Evolutionary conservation across 305 asterid genomes (phyloP).

Genomic region (Stenogyne calaminthoides): DNA sequence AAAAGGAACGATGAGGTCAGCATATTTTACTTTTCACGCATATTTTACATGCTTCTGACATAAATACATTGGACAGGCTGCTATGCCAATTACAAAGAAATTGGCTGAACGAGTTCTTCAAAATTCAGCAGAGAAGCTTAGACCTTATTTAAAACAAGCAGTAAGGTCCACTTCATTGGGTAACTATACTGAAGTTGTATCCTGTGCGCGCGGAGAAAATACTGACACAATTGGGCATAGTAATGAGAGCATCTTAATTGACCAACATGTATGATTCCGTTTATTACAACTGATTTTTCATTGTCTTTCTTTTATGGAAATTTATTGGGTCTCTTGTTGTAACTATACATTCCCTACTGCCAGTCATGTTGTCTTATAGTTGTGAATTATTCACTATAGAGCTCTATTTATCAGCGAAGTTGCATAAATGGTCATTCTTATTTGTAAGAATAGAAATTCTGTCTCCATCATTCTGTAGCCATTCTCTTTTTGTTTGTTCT

Average conservation of each 20-base stretch:
- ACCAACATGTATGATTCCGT: slow-evolving; percentile 52
- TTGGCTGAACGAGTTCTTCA: too few relatives aligned
- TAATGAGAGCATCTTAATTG: slow-evolving; percentile 41
- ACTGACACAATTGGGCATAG: slow-evolving; percentile 33
- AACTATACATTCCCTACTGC: too few relatives aligned
- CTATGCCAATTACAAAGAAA: slow-evolving; percentile 60
- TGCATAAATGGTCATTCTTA: slow-evolving; percentile 5
- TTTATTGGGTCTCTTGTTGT: slow-evolving; percentile 3
- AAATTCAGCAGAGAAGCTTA: slow-evolving; percentile 65
- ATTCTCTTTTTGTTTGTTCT: too few relatives aligned
- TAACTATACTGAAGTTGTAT: slow-evolving; percentile 63
- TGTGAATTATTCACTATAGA: background rate
- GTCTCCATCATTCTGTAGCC: slow-evolving; percentile 12
- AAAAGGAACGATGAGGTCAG: slow-evolving; percentile 72
- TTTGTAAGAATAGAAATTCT: slow-evolving; percentile 12
- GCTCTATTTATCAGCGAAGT: background rate
- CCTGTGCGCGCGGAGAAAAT: slow-evolving; percentile 56
- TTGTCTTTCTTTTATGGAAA: slow-evolving; percentile 18
- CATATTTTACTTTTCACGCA: background rate
- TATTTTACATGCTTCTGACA: slow-evolving; percentile 25
- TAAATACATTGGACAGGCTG: slow-evolving; percentile 49
- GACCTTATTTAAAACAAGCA: slow-evolving; percentile 65
- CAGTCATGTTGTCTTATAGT: too few relatives aligned
- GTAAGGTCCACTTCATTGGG: slow-evolving; percentile 54
- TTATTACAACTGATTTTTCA: slow-evolving; percentile 9